phyloP scores from a whole-genome alignment of 2,329 filamentous ascomycete species.

The Tolypocladium guangdongense region DNA sequence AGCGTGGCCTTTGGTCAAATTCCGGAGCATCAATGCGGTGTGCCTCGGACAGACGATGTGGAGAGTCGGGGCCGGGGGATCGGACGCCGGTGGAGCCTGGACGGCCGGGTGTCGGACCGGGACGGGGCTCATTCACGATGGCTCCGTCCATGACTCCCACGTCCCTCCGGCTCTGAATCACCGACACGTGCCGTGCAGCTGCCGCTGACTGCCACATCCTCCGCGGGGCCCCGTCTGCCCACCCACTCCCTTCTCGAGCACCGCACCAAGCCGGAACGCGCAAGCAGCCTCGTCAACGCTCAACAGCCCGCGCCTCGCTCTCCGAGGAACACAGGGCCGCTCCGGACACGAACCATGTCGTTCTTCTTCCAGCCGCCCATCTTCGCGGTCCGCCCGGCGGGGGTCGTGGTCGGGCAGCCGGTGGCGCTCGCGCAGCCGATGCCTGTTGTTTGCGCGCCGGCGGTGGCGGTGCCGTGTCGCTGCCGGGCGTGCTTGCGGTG shows the following conservation, averaged over 20 bases:
- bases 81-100: not conserved
- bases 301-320: no score
- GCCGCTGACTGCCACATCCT: not conserved
- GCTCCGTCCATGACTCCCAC: not conserved
- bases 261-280: not conserved
- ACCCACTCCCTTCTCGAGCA: not conserved
- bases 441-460: not conserved
- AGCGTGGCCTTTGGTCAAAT: not conserved
- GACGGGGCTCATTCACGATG: not conserved
- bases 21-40: not conserved
- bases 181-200: not conserved
- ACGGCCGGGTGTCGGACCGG: not conserved
- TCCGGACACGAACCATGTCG: constrained; percentile 10
- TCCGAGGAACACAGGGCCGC: not conserved
- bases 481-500: not conserved
- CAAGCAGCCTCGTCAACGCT: not conserved
- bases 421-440: not conserved
- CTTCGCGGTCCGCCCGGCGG: constrained; percentile 5
- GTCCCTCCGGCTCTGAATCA: not conserved
- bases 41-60: not conserved
- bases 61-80: not conserved
- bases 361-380: constrained; percentile 15
- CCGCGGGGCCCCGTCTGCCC: not conserved
- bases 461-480: not conserved
- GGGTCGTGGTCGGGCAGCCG: not conserved